Conservation (phyloP, 805 yeast genomes). For the Priceomyces carsonii region DNA sequence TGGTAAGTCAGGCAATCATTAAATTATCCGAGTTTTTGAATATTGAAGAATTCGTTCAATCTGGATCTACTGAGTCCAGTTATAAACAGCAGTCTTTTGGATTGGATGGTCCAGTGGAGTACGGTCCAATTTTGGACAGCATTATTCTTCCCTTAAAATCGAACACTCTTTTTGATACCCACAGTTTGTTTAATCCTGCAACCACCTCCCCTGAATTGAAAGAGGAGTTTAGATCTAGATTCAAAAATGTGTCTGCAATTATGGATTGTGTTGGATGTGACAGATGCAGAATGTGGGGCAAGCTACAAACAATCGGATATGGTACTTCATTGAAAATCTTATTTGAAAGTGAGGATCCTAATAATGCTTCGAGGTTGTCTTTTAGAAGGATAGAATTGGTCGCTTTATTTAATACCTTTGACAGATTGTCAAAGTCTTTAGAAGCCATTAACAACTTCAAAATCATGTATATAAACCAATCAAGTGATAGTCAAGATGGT, state of each 20-base stretch:
- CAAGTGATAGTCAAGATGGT: constrained; percentile 41
- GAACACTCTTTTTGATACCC: constrained; percentile 46
- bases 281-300: constrained; percentile 97
- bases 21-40: constrained; percentile 45
- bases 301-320: constrained; percentile 94
- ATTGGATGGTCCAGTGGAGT: constrained; percentile 41
- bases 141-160: constrained; percentile 41
- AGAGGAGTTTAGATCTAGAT: constrained; percentile 81
- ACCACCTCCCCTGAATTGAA: constrained; percentile 58
- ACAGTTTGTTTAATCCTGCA: constrained; percentile 46
- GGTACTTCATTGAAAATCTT: constrained; percentile 93
- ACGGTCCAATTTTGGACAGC: constrained; percentile 29
- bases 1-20: constrained; percentile 77
- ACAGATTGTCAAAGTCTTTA: constrained; percentile 83
- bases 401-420: constrained; percentile 89
- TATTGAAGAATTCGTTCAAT: constrained; percentile 25
- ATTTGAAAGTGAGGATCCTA: constrained; percentile 68
- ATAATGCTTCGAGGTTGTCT: constrained; percentile 53
- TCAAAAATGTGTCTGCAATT: constrained; percentile 84
- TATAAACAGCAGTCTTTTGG: constrained; percentile 47
- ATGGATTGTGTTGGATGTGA: constrained; percentile 99
- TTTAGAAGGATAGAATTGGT: constrained; percentile 82
- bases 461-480: constrained; percentile 45
- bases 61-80: constrained; percentile 19
- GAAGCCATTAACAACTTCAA: constrained; percentile 74